These are phyloP conservation scores for Lactarius deliciosus DNA, from an alignment of 768 basidiomycete genomes.

Conservation along the genomic window DNA sequence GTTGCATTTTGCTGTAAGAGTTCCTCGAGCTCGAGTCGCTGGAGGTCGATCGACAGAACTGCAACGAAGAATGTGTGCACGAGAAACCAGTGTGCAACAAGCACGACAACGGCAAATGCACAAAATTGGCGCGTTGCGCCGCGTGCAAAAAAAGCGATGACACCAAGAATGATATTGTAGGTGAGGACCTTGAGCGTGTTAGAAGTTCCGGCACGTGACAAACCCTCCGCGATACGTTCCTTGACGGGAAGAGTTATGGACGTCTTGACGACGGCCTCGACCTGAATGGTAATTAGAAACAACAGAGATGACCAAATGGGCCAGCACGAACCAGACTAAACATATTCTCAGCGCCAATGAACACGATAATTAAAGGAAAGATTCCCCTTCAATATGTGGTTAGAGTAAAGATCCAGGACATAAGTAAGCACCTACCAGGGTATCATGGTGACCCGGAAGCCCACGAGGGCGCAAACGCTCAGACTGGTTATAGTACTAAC, in stretches of 20 bases:
- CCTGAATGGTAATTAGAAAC: slow-evolving; percentile 45
- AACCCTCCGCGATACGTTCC: slow-evolving; percentile 86
- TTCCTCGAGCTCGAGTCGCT: slow-evolving; percentile 90
- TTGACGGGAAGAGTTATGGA: slow-evolving; percentile 86
- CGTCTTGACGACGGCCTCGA: slow-evolving; percentile 82
- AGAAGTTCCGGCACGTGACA: slow-evolving; percentile 86
- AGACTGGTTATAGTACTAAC: slow-evolving; percentile 93
- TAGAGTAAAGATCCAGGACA: slow-evolving; percentile 7
- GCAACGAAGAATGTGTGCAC: slow-evolving; percentile 95
- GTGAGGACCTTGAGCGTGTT: slow-evolving; percentile 91
- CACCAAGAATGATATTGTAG: slow-evolving; percentile 77
- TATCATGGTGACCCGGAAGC: slow-evolving; percentile 86
- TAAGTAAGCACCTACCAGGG: slow-evolving; percentile 62
- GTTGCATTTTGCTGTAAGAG: slow-evolving; percentile 72
- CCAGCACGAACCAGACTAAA: slow-evolving; percentile 70
- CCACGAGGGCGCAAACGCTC: slow-evolving; percentile 87
- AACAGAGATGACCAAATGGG: slow-evolving; percentile 28
- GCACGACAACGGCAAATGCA: slow-evolving; percentile 87
- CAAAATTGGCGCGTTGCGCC: slow-evolving; percentile 92
- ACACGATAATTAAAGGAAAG: slow-evolving; percentile 90
- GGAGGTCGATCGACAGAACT: slow-evolving; percentile 93
- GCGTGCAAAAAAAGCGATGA: slow-evolving; percentile 69
- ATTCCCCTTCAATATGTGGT: slow-evolving; percentile 57
- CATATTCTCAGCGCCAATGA: slow-evolving; percentile 98
- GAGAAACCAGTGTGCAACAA: slow-evolving; percentile 96